Base-by-base conservation (phyloP, 2,329 filamentous ascomycete genomes). In the Colletotrichum endophyticum region DNA sequence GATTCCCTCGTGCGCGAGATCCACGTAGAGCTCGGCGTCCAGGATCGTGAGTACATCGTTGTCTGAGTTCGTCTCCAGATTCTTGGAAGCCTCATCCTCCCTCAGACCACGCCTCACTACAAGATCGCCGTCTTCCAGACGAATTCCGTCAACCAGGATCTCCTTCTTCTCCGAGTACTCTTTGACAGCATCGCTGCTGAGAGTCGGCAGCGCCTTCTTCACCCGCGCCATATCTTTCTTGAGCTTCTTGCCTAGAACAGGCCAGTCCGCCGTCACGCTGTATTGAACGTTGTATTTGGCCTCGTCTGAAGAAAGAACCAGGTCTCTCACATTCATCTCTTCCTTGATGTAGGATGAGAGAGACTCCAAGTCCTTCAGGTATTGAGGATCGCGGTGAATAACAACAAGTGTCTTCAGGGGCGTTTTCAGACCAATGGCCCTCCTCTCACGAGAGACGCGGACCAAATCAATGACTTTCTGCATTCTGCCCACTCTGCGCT, bases 161-260 rank as follows among this genome's bases (percentile, higher is more conserved):
- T 91, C 92, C 82, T 94, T 95, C 19, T 92, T 90, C 57, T 91
- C 87, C 56, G 97, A 88, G 83, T 96, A 99, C 53, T 88, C 87
- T 84, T 96, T 95, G 77, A 98, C 95, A 79, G 98, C 91, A 13
- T 95, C 92, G 79, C 93, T 96, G 25, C 91, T 94, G 66, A 99
- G 88, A 53, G 87, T 89, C 8, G 96, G 96, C 62, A 99, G 88
- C 3, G 95, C 96, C 87, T 96, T 98, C 89, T 98, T 98, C 80
- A 99, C 96, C 83, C 94, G 95, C 79, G 93, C 92, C 79, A 96
- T 95, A 81, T 98, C 96, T 86, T 98, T 98, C 90, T 98, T 98
- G 80, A 99, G 91, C 88, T 99, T 99, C 91, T 98, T 98, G 79
- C 97, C 97, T 19, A 99, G 90, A 3, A 95, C 94, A 16, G 97